Evolutionary conservation across 331 rosid species (phyloP), one percentile per base, ranked within the genome.

Genomic region (Rosa hybrid): DNA sequence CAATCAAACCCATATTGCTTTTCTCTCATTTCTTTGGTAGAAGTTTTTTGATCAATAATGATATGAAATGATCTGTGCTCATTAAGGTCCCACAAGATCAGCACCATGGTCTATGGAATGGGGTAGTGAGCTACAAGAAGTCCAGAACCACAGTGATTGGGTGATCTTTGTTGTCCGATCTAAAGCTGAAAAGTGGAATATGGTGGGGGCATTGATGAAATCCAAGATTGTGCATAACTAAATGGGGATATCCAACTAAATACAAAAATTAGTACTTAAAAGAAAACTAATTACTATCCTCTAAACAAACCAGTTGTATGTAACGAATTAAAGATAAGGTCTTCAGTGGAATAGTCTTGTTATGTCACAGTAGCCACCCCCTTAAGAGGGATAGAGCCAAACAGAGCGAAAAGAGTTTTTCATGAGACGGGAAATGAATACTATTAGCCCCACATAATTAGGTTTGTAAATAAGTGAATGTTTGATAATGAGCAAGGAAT

Each of bases 111-210:
- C 45, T 65, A 27, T 65, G 90, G 86, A 84, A 90, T 83, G 89
- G 89, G 82, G 80, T 80, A 74, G 72, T 39, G 23, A 63, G 68
- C 65, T 80, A 78, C 88, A 82, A 83, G 54, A 70, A 83, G 85
- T 80, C 81, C 73, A 77, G 74, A 85, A 72, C 63, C 84, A 74
- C 44, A 74, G 54, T 84, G 86, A 67, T 84, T 20, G 34, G 81
- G 83, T 77, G 59, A 81, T 87, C 88, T 86, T 87, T 80, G 84
- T 84, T 84, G 94, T 87, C 91, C 79, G 87, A 85, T 79, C 72
- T 81, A 83, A 84, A 86, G 82, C 88, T 75, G 56, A 85, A 83
- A 88, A 86, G 84, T 75, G 34, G 80, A 80, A 64, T 77, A 70
- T 85, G 78, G 85, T 86, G 82, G 67, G 82, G 85, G 81, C 56